Evolutionary conservation across 179 eudicot genomes (phyloP).

Genomic region (Silene vulgaris): DNA sequence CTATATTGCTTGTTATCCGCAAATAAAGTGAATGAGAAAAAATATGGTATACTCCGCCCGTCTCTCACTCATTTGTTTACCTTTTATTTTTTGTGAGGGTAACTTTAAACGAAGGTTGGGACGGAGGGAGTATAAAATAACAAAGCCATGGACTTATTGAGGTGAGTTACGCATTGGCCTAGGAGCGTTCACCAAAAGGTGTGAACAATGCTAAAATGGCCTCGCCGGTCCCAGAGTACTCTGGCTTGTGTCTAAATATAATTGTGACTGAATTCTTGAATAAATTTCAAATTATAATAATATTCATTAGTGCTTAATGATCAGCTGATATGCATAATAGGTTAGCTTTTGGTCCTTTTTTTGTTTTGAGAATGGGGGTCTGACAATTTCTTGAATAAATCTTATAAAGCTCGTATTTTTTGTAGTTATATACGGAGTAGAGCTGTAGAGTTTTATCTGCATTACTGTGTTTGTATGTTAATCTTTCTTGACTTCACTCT

Average conservation of each 20-base stretch:
- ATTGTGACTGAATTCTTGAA: background rate
- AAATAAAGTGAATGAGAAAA: too few species aligned
- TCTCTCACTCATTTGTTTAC: too few species aligned
- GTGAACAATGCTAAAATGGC: background rate
- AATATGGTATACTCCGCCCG: too few species aligned
- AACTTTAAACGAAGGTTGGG: background rate
- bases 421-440: too few species aligned
- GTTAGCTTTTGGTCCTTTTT: background rate
- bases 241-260: background rate
- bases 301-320: background rate
- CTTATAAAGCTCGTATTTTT: too few species aligned
- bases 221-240: background rate
- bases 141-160: background rate
- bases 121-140: background rate
- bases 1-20: background rate
- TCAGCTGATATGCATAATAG: background rate
- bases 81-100: too few species aligned
- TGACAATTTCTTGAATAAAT: too few species aligned
- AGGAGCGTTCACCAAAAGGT: background rate
- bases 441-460: too few species aligned
- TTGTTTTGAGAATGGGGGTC: too few species aligned
- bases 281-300: background rate
- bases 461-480: background rate
- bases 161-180: background rate
- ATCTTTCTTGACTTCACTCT: background rate